A percentile compares a stretch with the other conserved stretches of the same genome.
Evolutionary conservation across 495 filamentous ascomycete genomes (phyloP).

Genomic region (Immersiella caudata): DNA sequence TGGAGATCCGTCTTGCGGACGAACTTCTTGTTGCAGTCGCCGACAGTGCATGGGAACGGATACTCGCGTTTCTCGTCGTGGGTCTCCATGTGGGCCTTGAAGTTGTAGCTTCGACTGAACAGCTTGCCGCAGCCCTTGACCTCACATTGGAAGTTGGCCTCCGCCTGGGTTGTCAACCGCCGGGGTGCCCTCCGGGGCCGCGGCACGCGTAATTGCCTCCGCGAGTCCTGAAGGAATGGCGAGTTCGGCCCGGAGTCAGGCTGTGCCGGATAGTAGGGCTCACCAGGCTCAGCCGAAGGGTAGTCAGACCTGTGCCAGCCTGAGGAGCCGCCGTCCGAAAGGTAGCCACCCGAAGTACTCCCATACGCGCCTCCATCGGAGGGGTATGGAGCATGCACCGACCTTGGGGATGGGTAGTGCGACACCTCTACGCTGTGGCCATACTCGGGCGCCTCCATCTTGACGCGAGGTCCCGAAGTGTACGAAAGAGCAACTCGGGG

Average conservation of each 20-base stretch:
- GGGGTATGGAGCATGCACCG: slow-evolving; percentile 45
- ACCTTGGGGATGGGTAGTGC: slow-evolving; percentile 53
- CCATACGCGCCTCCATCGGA: slow-evolving; percentile 43
- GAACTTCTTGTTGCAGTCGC: slow-evolving; percentile 72
- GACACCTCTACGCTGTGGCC: slow-evolving; percentile 43
- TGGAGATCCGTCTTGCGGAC: slow-evolving; percentile 83
- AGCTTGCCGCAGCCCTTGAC: slow-evolving; percentile 71
- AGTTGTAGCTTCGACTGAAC: slow-evolving; percentile 89
- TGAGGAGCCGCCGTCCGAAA: slow-evolving; percentile 51
- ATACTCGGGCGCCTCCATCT: slow-evolving; percentile 54
- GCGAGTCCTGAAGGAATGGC: slow-evolving; percentile 38
- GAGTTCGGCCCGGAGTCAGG: slow-evolving; percentile 24
- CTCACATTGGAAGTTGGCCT: slow-evolving; percentile 76
- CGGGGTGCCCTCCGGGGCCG: slow-evolving; percentile 52
- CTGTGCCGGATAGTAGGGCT: slow-evolving; percentile 43
- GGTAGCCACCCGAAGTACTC: slow-evolving; percentile 48
- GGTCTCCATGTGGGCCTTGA: slow-evolving; percentile 85
- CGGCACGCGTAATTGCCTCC: slow-evolving; percentile 41
- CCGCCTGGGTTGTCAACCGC: slow-evolving; percentile 67
- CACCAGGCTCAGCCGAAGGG: slow-evolving; percentile 38
- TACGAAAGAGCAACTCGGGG: slow-evolving; percentile 43
- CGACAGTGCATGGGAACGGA: slow-evolving; percentile 65
- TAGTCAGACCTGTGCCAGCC: slow-evolving; percentile 56
- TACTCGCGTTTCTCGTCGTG: slow-evolving; percentile 78
- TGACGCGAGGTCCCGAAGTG: slow-evolving; percentile 46